Base-by-base conservation (phyloP, 495 filamentous ascomycete genomes). In the Opeltia flavorubescens region DNA sequence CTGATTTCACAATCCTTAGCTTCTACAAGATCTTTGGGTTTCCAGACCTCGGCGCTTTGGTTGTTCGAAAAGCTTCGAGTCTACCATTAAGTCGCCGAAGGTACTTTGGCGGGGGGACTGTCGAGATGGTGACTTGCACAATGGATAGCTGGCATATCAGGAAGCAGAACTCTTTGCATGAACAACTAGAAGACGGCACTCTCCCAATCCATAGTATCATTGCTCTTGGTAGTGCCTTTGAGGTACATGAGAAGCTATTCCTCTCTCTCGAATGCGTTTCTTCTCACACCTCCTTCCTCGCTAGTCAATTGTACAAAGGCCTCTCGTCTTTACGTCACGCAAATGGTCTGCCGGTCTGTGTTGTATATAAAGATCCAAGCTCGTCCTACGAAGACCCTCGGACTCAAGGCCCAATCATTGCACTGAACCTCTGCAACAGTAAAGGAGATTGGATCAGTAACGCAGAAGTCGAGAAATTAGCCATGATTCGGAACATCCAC, bases 21-120 rank as follows among this genome's bases (percentile, higher is more conserved):
- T 87, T 96, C 55, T 93, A 94, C 62, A 96, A 96, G 62, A 91
- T 96, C 20, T 96, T 95, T 59, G 89, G 89, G 4, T 95, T 95
- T 55, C 89, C 89, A 0, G 86, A 96, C 56, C 65, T 96, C 0
- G 89, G 89, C 5, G 89, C 81, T 3, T 66, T 96, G 59, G 82
- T 96, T 44, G 80, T 95, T 7, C 74, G 82, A 34, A 86, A 86
- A 50, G 69, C 69, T 28, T 71, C 81, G n/a, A 76, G 70, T 1
- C 56, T 65, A 20, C 65, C 83, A 1, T 76, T 95, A 34, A 61
- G 66, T 31, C 65, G 69, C 21, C 75, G 86, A 35, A 74, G 64
- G 52, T 96, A 89, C 56, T 96, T 96, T 59, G 89, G 89, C 2
- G 89, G 89, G n/a, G 89, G 89, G 5, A 96, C 89, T 0, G 89